Evolutionary conservation across 257 asterid species (phyloP).

Genomic region (Coffea canephora): DNA sequence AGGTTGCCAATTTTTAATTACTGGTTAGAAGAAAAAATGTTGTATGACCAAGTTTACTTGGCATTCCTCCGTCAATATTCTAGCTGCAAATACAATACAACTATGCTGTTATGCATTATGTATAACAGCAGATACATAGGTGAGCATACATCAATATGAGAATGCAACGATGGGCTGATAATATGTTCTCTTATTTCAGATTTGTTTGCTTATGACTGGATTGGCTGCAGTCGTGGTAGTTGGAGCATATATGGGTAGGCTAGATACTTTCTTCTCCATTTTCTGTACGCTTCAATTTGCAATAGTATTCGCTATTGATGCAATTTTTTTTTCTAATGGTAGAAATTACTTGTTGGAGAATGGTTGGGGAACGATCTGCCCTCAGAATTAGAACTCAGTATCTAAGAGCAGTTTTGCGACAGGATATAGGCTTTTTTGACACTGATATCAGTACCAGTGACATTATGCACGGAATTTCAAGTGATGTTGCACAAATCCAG

Average conservation of each 20-base stretch:
- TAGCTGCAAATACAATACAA: not conserved
- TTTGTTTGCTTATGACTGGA: conserved; percentile 71
- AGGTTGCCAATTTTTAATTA: not conserved
- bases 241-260: conserved; percentile 83
- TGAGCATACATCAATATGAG: not conserved
- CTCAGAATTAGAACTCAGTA: conserved; percentile 75
- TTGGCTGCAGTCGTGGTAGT: conserved; percentile 56
- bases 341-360: conserved; percentile 87
- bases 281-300: conserved; percentile 5
- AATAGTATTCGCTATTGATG: not conserved
- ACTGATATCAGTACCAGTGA: conserved; percentile 67
- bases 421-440: conserved; percentile 76
- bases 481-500: conserved; percentile 88
- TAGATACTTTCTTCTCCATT: not conserved
- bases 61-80: not conserved
- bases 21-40: not conserved
- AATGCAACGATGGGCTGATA: not conserved
- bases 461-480: conserved; percentile 88
- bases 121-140: not conserved
- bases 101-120: not conserved
- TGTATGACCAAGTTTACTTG: not conserved
- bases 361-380: conserved; percentile 81
- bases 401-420: conserved; percentile 69
- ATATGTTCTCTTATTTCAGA: conserved; percentile 26
- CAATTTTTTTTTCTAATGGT: conserved; percentile 12